These are phyloP conservation scores for Mycena olivaceomarginata DNA, from an alignment of 768 basidiomycete species.

Conservation along the genomic window DNA sequence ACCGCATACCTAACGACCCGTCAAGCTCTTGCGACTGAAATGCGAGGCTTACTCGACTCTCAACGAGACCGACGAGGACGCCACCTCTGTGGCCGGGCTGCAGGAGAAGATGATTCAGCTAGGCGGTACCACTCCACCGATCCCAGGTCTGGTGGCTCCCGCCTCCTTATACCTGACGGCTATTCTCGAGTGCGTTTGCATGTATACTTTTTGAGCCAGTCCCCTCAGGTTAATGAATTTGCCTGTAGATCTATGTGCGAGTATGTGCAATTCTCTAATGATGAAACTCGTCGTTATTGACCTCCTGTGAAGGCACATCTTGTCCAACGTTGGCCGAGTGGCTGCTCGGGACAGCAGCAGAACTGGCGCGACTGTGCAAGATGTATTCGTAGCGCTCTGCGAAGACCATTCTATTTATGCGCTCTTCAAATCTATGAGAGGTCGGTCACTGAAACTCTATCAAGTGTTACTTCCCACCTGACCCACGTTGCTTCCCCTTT, in stretches of 20 bases:
- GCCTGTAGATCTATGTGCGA: constrained; percentile 87
- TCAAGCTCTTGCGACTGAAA: constrained; percentile 87
- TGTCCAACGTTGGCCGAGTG: constrained; percentile 90
- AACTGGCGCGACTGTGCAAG: constrained; percentile 83
- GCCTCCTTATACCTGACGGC: constrained; percentile 94
- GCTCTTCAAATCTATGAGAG: constrained; percentile 91
- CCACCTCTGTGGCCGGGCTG: constrained; percentile 76
- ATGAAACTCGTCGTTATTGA: constrained; percentile 22
- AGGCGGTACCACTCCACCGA: constrained; percentile 69
- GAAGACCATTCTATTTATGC: constrained; percentile 93
- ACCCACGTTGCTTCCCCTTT: constrained; percentile 35
- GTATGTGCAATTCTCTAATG: constrained; percentile 68
- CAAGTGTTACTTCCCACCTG: constrained; percentile 33
- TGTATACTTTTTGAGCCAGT: constrained; percentile 42
- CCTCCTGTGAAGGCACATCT: constrained; percentile 78
- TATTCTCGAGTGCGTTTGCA: constrained; percentile 88
- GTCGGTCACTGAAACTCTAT: constrained; percentile 74
- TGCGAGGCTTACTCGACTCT: constrained; percentile 93
- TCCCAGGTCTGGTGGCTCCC: constrained; percentile 79
- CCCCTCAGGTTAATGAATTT: constrained; percentile 48
- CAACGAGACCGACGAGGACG: constrained; percentile 88
- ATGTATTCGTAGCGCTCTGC: constrained; percentile 91
- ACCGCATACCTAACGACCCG: background rate
- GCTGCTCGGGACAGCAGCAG: constrained; percentile 91
- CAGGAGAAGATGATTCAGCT: constrained; percentile 75